phyloP scores from a whole-genome alignment of 2,329 filamentous ascomycete genomes.

The Lasiodiplodia hormozganensis region DNA sequence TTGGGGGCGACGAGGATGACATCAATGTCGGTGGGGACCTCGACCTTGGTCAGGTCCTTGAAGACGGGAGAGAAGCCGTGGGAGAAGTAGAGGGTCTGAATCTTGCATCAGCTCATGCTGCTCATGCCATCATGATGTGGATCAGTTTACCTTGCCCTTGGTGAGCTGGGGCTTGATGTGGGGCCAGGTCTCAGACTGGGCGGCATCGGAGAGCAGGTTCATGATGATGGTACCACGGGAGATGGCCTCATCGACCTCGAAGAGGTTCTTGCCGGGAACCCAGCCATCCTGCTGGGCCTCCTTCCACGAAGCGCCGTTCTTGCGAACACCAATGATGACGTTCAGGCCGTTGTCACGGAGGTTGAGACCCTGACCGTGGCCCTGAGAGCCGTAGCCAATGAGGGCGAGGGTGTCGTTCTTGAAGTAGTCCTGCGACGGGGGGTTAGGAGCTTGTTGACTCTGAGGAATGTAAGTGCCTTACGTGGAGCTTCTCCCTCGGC shows the following conservation, averaged over 20 bases:
- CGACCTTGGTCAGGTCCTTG: conserved; percentile 99
- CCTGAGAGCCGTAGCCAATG: conserved; percentile 98
- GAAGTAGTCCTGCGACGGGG: conserved; percentile 82
- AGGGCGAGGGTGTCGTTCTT: conserved; percentile 99
- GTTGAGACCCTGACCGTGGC: conserved; percentile 99
- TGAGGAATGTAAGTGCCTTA: conserved; percentile 58
- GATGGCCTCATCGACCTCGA: conserved; percentile 98
- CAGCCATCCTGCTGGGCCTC: conserved; percentile 97
- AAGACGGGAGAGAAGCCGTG: conserved; percentile 99
- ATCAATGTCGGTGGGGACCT: conserved; percentile 93
- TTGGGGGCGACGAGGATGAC: conserved; percentile 99
- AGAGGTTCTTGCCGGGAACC: conserved; percentile 98
- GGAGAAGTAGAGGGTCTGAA: conserved; percentile 97
- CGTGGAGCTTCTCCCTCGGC: conserved; percentile 97
- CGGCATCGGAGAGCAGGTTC: conserved; percentile 98
- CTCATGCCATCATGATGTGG: conserved; percentile 8
- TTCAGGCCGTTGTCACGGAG: conserved; percentile 99
- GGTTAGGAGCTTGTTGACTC: conserved; percentile 38
- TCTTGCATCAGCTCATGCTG: conserved; percentile 34
- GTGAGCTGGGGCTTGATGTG: conserved; percentile 96
- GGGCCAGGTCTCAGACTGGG: conserved; percentile 99
- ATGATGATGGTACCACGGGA: conserved; percentile 92
- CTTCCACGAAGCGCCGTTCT: conserved; percentile 98
- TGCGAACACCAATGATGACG: conserved; percentile 98
- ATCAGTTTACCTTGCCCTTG: conserved; percentile 86